Conservation (phyloP, 2,329 filamentous ascomycete species). For the Plectosphaerella sp. region DNA sequence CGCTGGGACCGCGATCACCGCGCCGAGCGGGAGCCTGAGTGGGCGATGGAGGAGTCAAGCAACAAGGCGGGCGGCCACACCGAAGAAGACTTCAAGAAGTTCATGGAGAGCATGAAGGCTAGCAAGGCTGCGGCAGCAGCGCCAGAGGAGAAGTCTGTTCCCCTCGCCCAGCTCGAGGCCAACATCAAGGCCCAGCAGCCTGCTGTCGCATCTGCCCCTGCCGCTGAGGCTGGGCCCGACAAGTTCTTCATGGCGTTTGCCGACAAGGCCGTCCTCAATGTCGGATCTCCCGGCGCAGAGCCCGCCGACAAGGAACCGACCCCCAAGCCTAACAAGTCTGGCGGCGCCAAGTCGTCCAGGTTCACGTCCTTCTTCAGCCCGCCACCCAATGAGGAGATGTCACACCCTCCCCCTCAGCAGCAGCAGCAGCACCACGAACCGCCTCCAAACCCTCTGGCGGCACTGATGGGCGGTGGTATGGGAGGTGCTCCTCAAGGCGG, state of each 20-base stretch:
- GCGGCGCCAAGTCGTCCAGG: slow-evolving; percentile 64
- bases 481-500: slow-evolving; percentile 18
- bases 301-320: slow-evolving; percentile 29
- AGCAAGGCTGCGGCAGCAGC: slow-evolving; percentile 35
- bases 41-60: slow-evolving; percentile 73
- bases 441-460: slow-evolving; percentile 32
- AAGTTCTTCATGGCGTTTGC: slow-evolving; percentile 68
- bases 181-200: slow-evolving; percentile 44
- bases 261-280: slow-evolving; percentile 34
- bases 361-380: slow-evolving; percentile 79
- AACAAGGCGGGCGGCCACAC: slow-evolving; percentile 70
- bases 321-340: slow-evolving; percentile 49
- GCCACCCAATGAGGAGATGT: slow-evolving; percentile 44
- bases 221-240: slow-evolving; percentile 65
- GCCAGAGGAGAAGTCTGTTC: slow-evolving; percentile 29
- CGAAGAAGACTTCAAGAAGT: slow-evolving; percentile 88
- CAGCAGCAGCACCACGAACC: slow-evolving; percentile 29
- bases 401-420: slow-evolving; percentile 37
- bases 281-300: slow-evolving; percentile 45
- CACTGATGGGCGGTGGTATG: background rate
- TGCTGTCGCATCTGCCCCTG: slow-evolving; percentile 55
- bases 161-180: slow-evolving; percentile 27
- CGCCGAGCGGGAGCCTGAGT: slow-evolving; percentile 80
- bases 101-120: slow-evolving; percentile 87
- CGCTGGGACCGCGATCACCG: slow-evolving; percentile 56